Base-by-base conservation (phyloP, 352 stramenopile genomes). In the Lagenidium giganteum region DNA sequence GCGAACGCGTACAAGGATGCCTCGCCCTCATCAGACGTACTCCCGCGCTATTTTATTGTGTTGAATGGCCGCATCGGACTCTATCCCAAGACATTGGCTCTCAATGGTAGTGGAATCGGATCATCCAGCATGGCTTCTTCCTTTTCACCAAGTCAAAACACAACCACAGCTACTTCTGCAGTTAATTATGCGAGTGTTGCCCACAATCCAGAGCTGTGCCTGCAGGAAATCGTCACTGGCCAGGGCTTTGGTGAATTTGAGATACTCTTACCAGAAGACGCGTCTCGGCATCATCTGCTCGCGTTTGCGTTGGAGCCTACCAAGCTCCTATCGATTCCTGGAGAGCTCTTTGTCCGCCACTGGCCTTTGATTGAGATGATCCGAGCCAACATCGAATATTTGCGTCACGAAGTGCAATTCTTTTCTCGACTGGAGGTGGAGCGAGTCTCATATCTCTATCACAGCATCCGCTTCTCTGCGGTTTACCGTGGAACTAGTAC, bases 231-330 rank as follows among this genome's bases (percentile, higher is more conserved):
- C 18, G 18, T 26, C 1, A 27, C 48, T 2, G 64, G 66, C 14
- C 45, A 63, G 12, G 70, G 73, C n/a, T 83, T 86, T 54, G 73
- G 73, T 4, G 73, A 86, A 37, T 82, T 86, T 28, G 66, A 82
- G 39, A 62, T 86, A 13, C 66, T 83, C 26, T 42, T 79, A 4
- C 57, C 59, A 9, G 64, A 81, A 1, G n/a, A n/a, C n/a, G 45
- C 56, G 5, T 52, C 51, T 7, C 49, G 51, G 3, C 37, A 54
- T 3, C 49, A 67, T 24, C 52, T 76, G 6, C 40, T 63, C n/a
- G 70, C 73, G 20, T 31, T 80, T 8, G 68, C 70, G 20, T 41
- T 74, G 16, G 73, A 83, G 28, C 45, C 60, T 5, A 67, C 62
- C 5, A 82, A 72, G 9, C 47, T 86, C 17, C 53, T 87, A 29